Percentiles rank a stretch among this genome's conserved stretches.
Evolutionary conservation across 345 rosid species (phyloP).

Genomic region (Noccaea caerulescens): DNA sequence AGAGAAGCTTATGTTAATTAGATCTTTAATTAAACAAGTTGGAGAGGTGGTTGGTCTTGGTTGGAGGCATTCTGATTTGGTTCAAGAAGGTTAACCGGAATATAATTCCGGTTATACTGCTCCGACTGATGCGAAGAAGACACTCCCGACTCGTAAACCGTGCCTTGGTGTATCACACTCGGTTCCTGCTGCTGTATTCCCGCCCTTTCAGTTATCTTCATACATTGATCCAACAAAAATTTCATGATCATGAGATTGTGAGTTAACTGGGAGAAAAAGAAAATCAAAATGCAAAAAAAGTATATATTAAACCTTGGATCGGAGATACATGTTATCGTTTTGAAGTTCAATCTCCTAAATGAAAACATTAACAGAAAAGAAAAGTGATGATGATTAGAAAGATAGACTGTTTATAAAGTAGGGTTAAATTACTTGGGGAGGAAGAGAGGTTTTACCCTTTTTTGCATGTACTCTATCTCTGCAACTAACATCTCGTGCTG

Average conservation of each 20-base stretch:
- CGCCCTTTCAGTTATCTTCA: slow-evolving; percentile 67
- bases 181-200: slow-evolving; percentile 52
- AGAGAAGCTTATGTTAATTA: slow-evolving; percentile 36
- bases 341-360: slow-evolving; percentile 84
- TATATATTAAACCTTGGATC: slow-evolving; percentile 61
- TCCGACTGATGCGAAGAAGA: slow-evolving; percentile 53
- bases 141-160: slow-evolving; percentile 49
- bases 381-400: background rate
- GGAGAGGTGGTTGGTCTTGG: slow-evolving; percentile 67
- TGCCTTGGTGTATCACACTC: slow-evolving; percentile 49
- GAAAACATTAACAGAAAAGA: background rate
- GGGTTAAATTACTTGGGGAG: slow-evolving; percentile 15
- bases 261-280: accelerated
- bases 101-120: slow-evolving; percentile 60
- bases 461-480: slow-evolving; percentile 95
- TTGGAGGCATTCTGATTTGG: slow-evolving; percentile 57
- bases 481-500: slow-evolving; percentile 86
- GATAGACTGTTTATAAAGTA: background rate
- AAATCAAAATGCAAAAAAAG: background rate
- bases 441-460: slow-evolving; percentile 58
- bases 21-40: slow-evolving; percentile 57
- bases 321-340: slow-evolving; percentile 72
- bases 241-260: background rate
- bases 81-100: slow-evolving; percentile 65
- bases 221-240: background rate